Base-by-base conservation (phyloP, 2,329 filamentous ascomycete species). In the Myriangium duriaei region DNA sequence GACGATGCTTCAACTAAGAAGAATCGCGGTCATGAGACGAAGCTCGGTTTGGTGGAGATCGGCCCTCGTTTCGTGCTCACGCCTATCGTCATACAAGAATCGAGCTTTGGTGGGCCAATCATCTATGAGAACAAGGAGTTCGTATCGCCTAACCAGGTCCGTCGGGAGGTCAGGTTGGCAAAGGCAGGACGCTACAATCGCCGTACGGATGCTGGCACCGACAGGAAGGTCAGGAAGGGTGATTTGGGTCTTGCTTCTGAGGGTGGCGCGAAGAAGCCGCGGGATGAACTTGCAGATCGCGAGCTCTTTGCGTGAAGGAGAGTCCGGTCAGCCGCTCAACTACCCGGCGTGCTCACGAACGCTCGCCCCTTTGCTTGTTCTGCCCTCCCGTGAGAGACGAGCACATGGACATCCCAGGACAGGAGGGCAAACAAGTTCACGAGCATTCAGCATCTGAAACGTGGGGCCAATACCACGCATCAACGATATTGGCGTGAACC, bases 41-140 rank as follows among this genome's bases (percentile, higher is more conserved):
- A 92, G 47, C 67, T 96, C 45, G 81, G 72, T 42, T 70, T 98
- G 15, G 76, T 95, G 2, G 91, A 98, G 62, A 93, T 98, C 45
- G 91, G 91, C 0, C 91, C 91, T 0, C 74, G 91, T 32, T 88
- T 95, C 49, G 86, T 95, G 18, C 67, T 95, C 35, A 95, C 86
- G 16, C 88, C 91, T 1, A 95, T 95, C 47, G 78, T 96, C 41
- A 94, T 96, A 48, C 77, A 93, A 50, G 91, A 98, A 58, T 86
- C 85, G 30, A 87, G 82, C 44, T 96, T 98, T 51, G 88, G 88
- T 38, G 91, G 91, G 0, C 88, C 91, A 3, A 85, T 96, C 47
- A 92, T 98, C 54, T 98, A 93, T 64, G 85, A 96, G 68, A 96
- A 96, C 67, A 91, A 85, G 69, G 81, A 94, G 59, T 98, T 94